These are phyloP conservation scores for Aspergillus costaricaensis DNA, from an alignment of 2,329 filamentous ascomycete species.

Conservation along the genomic window DNA sequence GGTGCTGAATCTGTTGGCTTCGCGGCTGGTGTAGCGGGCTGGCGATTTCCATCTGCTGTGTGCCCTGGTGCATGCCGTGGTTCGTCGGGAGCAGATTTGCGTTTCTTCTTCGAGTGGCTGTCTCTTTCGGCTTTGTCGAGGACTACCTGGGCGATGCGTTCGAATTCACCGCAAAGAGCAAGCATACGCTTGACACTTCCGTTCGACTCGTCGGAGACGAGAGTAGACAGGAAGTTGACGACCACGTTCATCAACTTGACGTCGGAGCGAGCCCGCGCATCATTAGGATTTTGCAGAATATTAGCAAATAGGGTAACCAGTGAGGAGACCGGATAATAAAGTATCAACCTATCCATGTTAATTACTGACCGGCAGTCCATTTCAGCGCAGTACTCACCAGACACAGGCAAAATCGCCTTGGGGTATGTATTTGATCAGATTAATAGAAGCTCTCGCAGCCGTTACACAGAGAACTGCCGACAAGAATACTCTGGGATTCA, in stretches of 20 bases:
- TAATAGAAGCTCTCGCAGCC: constrained; percentile 88
- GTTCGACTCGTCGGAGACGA: constrained; percentile 86
- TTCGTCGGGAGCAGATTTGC: constrained; percentile 68
- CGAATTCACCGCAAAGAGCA: constrained; percentile 91
- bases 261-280: constrained; percentile 83
- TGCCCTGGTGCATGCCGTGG: constrained; percentile 20
- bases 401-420: constrained; percentile 94
- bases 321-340: constrained; percentile 95
- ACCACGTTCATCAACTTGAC: constrained; percentile 89
- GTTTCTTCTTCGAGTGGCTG: constrained; percentile 74
- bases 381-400: constrained; percentile 63
- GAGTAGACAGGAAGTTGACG: constrained; percentile 84
- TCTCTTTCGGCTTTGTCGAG: constrained; percentile 92
- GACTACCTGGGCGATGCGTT: constrained; percentile 86
- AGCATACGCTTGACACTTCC: constrained; percentile 93
- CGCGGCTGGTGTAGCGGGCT: constrained; percentile 26
- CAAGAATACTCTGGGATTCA: constrained; percentile 93
- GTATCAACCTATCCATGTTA: constrained; percentile 65
- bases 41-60: constrained; percentile 19
- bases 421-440: constrained; percentile 91
- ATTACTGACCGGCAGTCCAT: neutral
- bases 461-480: constrained; percentile 91
- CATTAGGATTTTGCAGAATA: constrained; percentile 91
- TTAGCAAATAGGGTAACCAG: constrained; percentile 95
- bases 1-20: constrained; percentile 26